A percentile compares a stretch with the other conserved stretches of the same genome.
Conservation (phyloP, 177 flowering plant species). For the Vitis hybrid region DNA sequence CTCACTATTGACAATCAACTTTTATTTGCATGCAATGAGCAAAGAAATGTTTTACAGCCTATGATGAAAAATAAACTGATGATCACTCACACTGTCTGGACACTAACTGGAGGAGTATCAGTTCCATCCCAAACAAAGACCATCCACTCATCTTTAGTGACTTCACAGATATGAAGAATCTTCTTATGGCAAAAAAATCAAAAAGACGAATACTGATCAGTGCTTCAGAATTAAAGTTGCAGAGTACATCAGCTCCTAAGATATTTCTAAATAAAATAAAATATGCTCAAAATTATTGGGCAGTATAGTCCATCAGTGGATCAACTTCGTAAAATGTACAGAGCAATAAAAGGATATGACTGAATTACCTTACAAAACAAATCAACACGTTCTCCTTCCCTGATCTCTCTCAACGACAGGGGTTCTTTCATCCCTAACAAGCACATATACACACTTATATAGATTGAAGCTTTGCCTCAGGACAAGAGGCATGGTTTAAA, state of each 20-base stretch:
- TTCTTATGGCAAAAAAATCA: slow-evolving; percentile 5
- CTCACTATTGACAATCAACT: background rate
- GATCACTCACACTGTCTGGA: slow-evolving; percentile 26
- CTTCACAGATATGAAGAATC: slow-evolving; percentile 36
- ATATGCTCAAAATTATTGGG: background rate
- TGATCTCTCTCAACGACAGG: slow-evolving; percentile 19
- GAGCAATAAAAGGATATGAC: background rate
- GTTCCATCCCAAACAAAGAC: slow-evolving; percentile 54
- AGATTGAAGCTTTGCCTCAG: slow-evolving; percentile 5
- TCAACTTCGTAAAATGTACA: background rate
- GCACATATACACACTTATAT: background rate
- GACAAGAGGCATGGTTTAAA: background rate
- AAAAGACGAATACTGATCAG: slow-evolving; percentile 1
- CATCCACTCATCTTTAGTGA: slow-evolving; percentile 26
- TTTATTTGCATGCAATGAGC: background rate
- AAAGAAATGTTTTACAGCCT: background rate
- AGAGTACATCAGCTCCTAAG: no score
- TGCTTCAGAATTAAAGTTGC: background rate
- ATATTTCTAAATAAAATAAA: background rate
- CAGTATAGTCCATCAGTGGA: no score
- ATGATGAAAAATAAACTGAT: background rate
- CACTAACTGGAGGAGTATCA: slow-evolving; percentile 31
- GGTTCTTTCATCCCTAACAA: slow-evolving; percentile 8
- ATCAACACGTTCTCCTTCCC: slow-evolving; percentile 14
- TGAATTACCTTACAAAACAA: slow-evolving; percentile 38